Evolutionary conservation across 2,329 filamentous ascomycete genomes (phyloP).

Genomic region (Onygenales sp.): DNA sequence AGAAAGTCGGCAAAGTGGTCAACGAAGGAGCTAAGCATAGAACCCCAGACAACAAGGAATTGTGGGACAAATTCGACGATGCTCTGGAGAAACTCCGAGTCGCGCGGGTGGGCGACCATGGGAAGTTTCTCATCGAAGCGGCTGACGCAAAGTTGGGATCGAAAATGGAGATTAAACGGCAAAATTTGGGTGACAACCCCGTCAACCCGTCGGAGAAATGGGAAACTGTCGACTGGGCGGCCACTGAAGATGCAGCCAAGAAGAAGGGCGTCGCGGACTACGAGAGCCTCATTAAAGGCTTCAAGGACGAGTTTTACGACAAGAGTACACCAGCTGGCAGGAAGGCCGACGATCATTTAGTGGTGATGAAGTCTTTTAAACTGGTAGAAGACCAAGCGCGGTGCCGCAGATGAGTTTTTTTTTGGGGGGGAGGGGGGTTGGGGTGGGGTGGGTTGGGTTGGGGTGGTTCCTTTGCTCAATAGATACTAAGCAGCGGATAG

Average conservation of each 20-base stretch:
- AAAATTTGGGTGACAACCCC: not conserved
- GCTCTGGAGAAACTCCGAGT: not conserved
- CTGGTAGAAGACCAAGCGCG: no score
- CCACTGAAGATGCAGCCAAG: not conserved
- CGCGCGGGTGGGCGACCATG: not conserved
- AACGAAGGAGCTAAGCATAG: not conserved
- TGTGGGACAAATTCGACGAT: not conserved
- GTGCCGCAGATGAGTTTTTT: no score
- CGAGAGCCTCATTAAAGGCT: not conserved
- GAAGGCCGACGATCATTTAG: not conserved
- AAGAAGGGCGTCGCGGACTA: not conserved
- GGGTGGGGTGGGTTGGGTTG: no score
- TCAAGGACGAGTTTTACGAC: not conserved
- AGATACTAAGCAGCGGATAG: no score
- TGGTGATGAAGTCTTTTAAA: not conserved
- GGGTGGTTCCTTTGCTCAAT: no score
- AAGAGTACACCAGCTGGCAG: not conserved
- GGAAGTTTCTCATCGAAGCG: not conserved
- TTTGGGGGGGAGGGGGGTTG: no score
- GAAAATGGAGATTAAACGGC: not conserved
- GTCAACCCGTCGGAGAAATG: not conserved
- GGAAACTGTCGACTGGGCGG: not conserved
- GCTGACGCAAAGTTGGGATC: not conserved
- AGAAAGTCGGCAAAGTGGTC: not conserved
- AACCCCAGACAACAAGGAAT: not conserved